These are phyloP conservation scores for Erigeron canadensis DNA, from an alignment of 129 eudicot genomes.

Conservation along the genomic window DNA sequence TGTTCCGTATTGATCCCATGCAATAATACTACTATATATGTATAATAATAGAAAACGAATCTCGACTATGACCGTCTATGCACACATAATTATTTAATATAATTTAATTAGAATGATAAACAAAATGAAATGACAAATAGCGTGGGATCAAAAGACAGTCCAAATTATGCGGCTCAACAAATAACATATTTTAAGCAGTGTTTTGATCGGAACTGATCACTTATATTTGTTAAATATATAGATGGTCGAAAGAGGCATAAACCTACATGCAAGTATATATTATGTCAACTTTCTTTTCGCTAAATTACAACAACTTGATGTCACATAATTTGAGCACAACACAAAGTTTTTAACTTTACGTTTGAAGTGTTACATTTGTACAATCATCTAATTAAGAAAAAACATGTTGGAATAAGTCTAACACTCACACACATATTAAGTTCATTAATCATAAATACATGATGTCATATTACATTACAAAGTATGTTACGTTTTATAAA, in stretches of 20 bases:
- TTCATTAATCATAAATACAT: not conserved
- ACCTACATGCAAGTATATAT: not conserved
- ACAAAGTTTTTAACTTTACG: slow-evolving; percentile 38
- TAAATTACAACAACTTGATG: slow-evolving; percentile 13
- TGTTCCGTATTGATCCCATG: not conserved
- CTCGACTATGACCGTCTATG: not conserved
- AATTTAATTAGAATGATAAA: not conserved
- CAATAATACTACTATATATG: not conserved
- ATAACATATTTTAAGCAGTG: not conserved
- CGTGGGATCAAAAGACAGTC: slow-evolving; percentile 28
- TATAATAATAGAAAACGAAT: not conserved
- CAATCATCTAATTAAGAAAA: not conserved
- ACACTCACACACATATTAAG: not conserved
- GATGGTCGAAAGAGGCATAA: not conserved
- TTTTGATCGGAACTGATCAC: slow-evolving; percentile 5
- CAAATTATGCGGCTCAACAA: slow-evolving; percentile 36
- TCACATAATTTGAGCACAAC: slow-evolving; percentile 23
- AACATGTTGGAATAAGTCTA: slow-evolving; percentile 30
- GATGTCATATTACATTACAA: not conserved
- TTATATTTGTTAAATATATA: not conserved
- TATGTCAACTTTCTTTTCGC: slow-evolving; percentile 15
- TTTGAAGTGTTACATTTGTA: slow-evolving; percentile 23
- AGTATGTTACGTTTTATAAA: no score
- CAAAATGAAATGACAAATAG: slow-evolving; percentile 32
- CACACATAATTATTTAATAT: not conserved